These are phyloP conservation scores for Phytophthora constricta DNA, from an alignment of 352 stramenopile species.

Conservation along the genomic window DNA sequence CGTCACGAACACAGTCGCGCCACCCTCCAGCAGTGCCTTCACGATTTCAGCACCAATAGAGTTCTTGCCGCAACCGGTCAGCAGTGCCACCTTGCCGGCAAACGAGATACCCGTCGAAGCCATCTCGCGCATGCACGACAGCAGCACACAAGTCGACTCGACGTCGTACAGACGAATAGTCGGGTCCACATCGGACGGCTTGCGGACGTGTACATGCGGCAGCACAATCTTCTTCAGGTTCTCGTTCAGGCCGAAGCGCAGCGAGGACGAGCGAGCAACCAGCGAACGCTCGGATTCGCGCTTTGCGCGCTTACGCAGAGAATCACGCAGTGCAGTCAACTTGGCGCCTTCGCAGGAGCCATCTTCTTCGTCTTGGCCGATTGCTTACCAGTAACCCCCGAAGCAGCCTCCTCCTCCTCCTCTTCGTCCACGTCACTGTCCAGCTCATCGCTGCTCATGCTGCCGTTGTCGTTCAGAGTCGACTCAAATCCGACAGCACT, in stretches of 20 bases:
- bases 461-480: constrained; percentile 57
- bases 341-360: constrained; percentile 55
- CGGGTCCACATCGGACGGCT: constrained; percentile 73
- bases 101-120: constrained; percentile 88
- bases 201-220: constrained; percentile 80
- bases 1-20: constrained; percentile 86
- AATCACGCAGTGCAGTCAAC: constrained; percentile 61
- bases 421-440: constrained; percentile 57
- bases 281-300: constrained; percentile 37
- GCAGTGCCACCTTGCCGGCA: constrained; percentile 80
- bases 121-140: constrained; percentile 88
- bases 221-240: constrained; percentile 73
- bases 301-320: constrained; percentile 53
- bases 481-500: constrained; percentile 63
- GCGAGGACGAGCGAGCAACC: constrained; percentile 52
- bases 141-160: constrained; percentile 75
- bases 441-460: constrained; percentile 49
- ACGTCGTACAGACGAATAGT: constrained; percentile 86
- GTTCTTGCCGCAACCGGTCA: constrained; percentile 85
- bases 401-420: constrained; percentile 20
- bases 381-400: constrained; percentile 6
- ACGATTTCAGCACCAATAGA: constrained; percentile 88
- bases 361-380: constrained; percentile 30
- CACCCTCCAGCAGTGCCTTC: constrained; percentile 85
- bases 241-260: constrained; percentile 61